Conservation (phyloP, 2,329 filamentous ascomycete species). For the Sporothrix luriei region DNA sequence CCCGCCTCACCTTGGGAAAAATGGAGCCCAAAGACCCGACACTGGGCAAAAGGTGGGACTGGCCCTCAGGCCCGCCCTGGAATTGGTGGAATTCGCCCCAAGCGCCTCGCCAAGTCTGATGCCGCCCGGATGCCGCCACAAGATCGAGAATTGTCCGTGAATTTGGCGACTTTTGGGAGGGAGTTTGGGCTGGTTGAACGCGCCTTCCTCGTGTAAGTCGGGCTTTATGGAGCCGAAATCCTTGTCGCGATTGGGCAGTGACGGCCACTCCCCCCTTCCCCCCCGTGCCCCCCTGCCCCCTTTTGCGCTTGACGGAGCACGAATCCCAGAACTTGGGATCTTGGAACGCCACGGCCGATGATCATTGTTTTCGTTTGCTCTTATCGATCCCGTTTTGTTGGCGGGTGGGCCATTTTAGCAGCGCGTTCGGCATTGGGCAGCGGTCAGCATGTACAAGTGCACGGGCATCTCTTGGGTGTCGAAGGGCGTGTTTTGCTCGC, state of each 20-base stretch:
- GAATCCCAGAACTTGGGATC: no score
- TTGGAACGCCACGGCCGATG: background rate
- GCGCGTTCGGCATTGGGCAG: slow-evolving; percentile 1
- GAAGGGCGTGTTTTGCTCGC: background rate
- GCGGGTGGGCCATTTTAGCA: background rate
- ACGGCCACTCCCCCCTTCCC: background rate
- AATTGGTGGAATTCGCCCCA: slow-evolving; percentile 24
- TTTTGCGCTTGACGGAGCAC: no score
- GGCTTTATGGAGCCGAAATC: slow-evolving; percentile 20
- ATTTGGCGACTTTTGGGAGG: background rate
- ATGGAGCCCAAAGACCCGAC: background rate
- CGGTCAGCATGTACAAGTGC: background rate
- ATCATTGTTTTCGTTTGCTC: no score
- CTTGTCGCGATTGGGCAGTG: slow-evolving; percentile 5
- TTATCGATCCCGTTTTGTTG: no score
- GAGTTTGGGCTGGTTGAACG: background rate
- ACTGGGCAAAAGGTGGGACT: background rate
- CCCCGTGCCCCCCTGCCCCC: no score
- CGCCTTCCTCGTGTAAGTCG: slow-evolving; percentile 14
- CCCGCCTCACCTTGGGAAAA: slow-evolving; percentile 17
- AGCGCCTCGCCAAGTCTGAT: slow-evolving; percentile 8
- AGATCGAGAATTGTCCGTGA: slow-evolving; percentile 18
- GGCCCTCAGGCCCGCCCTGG: background rate
- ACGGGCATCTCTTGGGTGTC: background rate
- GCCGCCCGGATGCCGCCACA: background rate